Conservation (phyloP, 2,329 filamentous ascomycete species). For the Sclerotinia nivalis region DNA sequence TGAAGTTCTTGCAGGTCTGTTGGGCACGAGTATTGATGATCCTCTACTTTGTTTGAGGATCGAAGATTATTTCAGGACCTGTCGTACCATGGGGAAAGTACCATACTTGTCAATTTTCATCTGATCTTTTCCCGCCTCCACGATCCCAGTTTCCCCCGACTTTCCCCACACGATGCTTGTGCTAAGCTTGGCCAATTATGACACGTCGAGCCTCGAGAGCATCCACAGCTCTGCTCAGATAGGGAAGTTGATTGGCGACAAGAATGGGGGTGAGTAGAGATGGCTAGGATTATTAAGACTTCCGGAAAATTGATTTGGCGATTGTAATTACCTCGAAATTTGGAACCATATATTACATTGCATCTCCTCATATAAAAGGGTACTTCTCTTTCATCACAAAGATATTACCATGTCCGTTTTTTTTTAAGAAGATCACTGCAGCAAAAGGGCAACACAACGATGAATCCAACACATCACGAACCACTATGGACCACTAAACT, state of each 20-base stretch:
- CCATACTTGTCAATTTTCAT: slow-evolving; percentile 13
- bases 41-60: not conserved
- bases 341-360: slow-evolving; percentile 1
- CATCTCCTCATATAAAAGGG: not conserved
- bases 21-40: slow-evolving; percentile 9
- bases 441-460: slow-evolving; percentile 13
- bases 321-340: not conserved
- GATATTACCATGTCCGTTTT: not conserved
- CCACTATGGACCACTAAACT: too few species aligned
- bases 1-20: not conserved
- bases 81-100: slow-evolving; percentile 9
- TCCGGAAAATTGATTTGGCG: slow-evolving; percentile 18
- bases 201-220: slow-evolving; percentile 5
- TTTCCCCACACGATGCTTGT: slow-evolving; percentile 16
- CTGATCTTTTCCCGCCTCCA: slow-evolving; percentile 19
- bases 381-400: not conserved
- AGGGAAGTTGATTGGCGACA: slow-evolving; percentile 13
- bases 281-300: not conserved
- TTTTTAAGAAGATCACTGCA: not conserved
- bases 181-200: slow-evolving; percentile 13
- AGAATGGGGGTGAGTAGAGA: slow-evolving; percentile 5
- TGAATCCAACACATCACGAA: slow-evolving; percentile 1
- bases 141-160: slow-evolving; percentile 15
- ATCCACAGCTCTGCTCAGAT: slow-evolving; percentile 13
- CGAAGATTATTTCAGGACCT: not conserved